Evolutionary conservation across 2,329 filamentous ascomycete species (phyloP).

Genomic region (Plenodomus lindquistii): DNA sequence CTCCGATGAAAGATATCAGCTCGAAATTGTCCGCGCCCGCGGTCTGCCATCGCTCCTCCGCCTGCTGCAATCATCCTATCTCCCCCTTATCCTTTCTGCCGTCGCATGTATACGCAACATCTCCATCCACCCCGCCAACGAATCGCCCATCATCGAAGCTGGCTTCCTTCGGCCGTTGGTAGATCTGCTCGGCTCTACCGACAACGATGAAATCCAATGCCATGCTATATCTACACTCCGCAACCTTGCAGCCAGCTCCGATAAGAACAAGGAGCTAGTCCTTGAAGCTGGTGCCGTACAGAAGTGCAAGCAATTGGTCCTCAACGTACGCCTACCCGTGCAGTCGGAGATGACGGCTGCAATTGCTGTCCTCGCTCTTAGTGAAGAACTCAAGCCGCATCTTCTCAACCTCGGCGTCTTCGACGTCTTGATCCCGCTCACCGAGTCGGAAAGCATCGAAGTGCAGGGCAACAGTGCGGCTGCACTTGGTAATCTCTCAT

Average conservation of each 20-base stretch:
- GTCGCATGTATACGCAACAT: slow-evolving; percentile 99
- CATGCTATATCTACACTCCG: slow-evolving; percentile 96
- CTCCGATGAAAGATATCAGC: slow-evolving; percentile 97
- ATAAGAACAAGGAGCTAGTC: slow-evolving; percentile 97
- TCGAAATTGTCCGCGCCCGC: slow-evolving; percentile 90
- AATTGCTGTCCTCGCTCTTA: slow-evolving; percentile 92
- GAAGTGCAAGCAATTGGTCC: slow-evolving; percentile 95
- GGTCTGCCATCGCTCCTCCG: slow-evolving; percentile 84
- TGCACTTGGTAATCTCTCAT: slow-evolving; percentile 91
- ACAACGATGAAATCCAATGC: slow-evolving; percentile 98
- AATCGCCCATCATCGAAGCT: slow-evolving; percentile 97
- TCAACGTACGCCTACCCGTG: slow-evolving; percentile 90
- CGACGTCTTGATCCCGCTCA: slow-evolving; percentile 92
- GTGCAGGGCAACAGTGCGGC: slow-evolving; percentile 98
- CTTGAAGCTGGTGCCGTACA: slow-evolving; percentile 95
- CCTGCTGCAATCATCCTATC: slow-evolving; percentile 90
- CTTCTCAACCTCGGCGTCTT: slow-evolving; percentile 91
- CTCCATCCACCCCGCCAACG: slow-evolving; percentile 95
- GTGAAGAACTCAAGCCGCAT: slow-evolving; percentile 92
- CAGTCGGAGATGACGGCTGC: slow-evolving; percentile 99
- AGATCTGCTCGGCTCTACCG: slow-evolving; percentile 89
- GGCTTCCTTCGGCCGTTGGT: slow-evolving; percentile 94
- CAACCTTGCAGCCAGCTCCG: slow-evolving; percentile 94
- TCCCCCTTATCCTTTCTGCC: slow-evolving; percentile 92
- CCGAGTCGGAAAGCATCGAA: slow-evolving; percentile 93